Evolutionary conservation across 1,284 basidiomycete species (phyloP).

Genomic region (Melampsora americana): DNA sequence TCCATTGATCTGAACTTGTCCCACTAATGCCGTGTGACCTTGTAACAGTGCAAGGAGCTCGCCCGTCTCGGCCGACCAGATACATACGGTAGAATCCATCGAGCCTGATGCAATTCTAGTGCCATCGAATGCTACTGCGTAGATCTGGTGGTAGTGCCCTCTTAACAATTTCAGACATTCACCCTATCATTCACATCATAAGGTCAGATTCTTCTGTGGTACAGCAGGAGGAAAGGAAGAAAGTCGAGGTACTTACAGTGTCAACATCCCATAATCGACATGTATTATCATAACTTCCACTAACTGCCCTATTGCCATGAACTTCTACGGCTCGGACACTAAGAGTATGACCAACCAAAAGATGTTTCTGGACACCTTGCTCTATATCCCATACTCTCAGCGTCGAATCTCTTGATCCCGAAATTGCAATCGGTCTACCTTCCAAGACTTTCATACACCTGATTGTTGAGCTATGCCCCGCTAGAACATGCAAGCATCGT

Average conservation of each 20-base stretch:
- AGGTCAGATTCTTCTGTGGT: background rate
- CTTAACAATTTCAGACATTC: slow-evolving; percentile 76
- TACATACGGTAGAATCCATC: slow-evolving; percentile 82
- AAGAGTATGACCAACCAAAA: slow-evolving; percentile 73
- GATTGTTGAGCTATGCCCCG: slow-evolving; percentile 85
- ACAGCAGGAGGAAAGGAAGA: background rate
- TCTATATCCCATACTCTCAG: slow-evolving; percentile 91
- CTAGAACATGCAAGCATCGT: slow-evolving; percentile 72
- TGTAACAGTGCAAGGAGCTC: slow-evolving; percentile 80
- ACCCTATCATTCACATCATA: slow-evolving; percentile 55
- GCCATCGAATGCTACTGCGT: slow-evolving; percentile 89
- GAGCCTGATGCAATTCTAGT: slow-evolving; percentile 78
- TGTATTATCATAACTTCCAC: slow-evolving; percentile 83
- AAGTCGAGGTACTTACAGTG: slow-evolving; percentile 19
- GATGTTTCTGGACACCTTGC: slow-evolving; percentile 66
- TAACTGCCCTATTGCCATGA: slow-evolving; percentile 73
- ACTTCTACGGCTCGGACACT: slow-evolving; percentile 87
- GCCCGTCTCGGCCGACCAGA: slow-evolving; percentile 78
- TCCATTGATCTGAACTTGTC: slow-evolving; percentile 76
- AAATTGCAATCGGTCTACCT: slow-evolving; percentile 79
- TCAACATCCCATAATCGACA: slow-evolving; percentile 58
- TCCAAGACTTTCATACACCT: slow-evolving; percentile 85
- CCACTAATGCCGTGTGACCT: slow-evolving; percentile 90
- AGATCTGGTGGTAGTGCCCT: slow-evolving; percentile 91
- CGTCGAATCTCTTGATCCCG: slow-evolving; percentile 81